A percentile compares a stretch with the other conserved stretches of the same genome.
Conservation (phyloP, 805 yeast genomes). For the Zygoascus flipseniorum region DNA sequence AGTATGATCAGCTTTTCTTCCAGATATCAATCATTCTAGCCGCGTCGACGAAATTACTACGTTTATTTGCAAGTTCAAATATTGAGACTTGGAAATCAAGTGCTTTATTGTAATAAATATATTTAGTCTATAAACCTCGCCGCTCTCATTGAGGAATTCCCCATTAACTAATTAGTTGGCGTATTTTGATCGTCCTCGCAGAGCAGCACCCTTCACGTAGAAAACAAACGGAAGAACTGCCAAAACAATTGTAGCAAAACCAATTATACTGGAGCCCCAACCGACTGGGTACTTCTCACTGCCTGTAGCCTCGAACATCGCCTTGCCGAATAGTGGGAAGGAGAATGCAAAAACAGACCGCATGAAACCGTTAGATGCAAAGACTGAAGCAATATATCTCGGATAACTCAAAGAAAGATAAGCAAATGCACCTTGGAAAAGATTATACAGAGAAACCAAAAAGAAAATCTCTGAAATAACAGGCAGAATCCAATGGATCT, state of each 20-base stretch:
- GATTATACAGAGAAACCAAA: slow-evolving; percentile 32
- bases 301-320: slow-evolving; percentile 41
- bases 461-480: slow-evolving; percentile 36
- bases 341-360: slow-evolving; percentile 47
- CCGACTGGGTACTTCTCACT: slow-evolving; percentile 46
- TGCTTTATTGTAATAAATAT: too few species aligned
- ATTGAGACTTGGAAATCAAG: too few species aligned
- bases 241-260: slow-evolving; percentile 37
- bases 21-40: too few species aligned
- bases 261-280: slow-evolving; percentile 48
- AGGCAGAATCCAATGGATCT: slow-evolving; percentile 45
- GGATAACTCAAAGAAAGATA: slow-evolving; percentile 42
- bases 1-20: too few species aligned
- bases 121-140: too few species aligned
- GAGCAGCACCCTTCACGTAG: slow-evolving; percentile 23
- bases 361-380: slow-evolving; percentile 47
- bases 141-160: too few species aligned
- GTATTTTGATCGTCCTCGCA: slow-evolving; percentile 29
- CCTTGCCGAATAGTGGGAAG: slow-evolving; percentile 56
- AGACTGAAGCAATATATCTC: slow-evolving; percentile 47
- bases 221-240: slow-evolving; percentile 41
- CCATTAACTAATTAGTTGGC: slow-evolving; percentile 17
- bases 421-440: slow-evolving; percentile 44
- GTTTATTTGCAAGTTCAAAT: too few species aligned
- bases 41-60: too few species aligned